phyloP scores from a whole-genome alignment of 805 yeast species.

The Lipomyces kockii region DNA sequence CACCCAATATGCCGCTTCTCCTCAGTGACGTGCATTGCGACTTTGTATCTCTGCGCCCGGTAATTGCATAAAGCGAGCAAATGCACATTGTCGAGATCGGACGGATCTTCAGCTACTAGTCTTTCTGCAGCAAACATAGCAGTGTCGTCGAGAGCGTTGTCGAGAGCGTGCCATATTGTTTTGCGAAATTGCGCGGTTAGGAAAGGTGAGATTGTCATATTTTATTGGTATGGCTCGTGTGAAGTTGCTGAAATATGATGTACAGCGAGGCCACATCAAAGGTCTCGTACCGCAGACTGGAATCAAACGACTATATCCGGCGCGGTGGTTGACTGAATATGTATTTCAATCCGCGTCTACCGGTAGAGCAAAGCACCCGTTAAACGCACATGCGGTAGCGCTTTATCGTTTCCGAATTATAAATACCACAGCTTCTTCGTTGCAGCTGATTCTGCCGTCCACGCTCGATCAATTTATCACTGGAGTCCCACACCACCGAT shows the following conservation, averaged over 20 bases:
- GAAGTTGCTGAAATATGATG: neutral
- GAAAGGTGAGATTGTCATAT: neutral
- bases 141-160: conserved; percentile 66
- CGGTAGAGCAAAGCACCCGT: neutral
- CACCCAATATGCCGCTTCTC: conserved; percentile 71
- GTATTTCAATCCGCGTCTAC: neutral
- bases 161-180: conserved; percentile 68
- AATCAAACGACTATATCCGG: neutral
- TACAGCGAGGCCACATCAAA: neutral
- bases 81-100: conserved; percentile 64
- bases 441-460: too few species aligned
- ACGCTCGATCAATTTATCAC: too few species aligned
- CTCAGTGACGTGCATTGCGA: conserved; percentile 59
- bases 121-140: conserved; percentile 90
- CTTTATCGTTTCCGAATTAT: too few species aligned
- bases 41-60: conserved; percentile 61
- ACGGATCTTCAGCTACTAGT: conserved; percentile 64
- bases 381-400: neutral
- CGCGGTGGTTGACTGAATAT: neutral
- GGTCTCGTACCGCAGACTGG: neutral
- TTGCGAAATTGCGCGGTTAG: conserved; percentile 48
- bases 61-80: conserved; percentile 70
- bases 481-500: too few species aligned
- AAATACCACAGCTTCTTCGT: too few species aligned
- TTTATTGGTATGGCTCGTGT: neutral